Evolutionary conservation across 192 early-diverging fungal genomes (phyloP).

Genomic region (Coemansia sp.): DNA sequence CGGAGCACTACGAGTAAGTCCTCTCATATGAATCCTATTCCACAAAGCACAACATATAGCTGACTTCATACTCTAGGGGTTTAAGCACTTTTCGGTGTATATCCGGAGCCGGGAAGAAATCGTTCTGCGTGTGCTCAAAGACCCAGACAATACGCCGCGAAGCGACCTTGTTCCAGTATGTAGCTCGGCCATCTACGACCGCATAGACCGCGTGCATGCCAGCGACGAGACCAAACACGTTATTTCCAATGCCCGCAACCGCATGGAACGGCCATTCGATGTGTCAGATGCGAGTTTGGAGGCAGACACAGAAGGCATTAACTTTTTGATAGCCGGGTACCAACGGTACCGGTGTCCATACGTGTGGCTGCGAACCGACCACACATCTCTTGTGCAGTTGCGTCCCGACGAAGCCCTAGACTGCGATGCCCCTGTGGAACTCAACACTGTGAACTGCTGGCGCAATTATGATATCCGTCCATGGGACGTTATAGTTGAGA

Average conservation of each 20-base stretch:
- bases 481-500: slow-evolving; percentile 70
- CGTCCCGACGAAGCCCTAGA: slow-evolving; percentile 57
- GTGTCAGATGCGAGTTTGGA: slow-evolving; percentile 28
- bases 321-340: slow-evolving; percentile 69
- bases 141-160: slow-evolving; percentile 28
- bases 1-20: slow-evolving; percentile 62
- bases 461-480: slow-evolving; percentile 61
- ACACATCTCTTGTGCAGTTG: slow-evolving; percentile 56
- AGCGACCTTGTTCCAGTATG: slow-evolving; percentile 41
- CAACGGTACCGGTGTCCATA: slow-evolving; percentile 70
- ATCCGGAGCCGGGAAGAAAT: slow-evolving; percentile 71
- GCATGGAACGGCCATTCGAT: slow-evolving; percentile 23
- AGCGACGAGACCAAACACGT: slow-evolving; percentile 29
- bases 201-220: slow-evolving; percentile 25
- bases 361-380: slow-evolving; percentile 69
- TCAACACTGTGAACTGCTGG: slow-evolving; percentile 68
- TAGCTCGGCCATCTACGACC: slow-evolving; percentile 56
- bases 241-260: neutral
- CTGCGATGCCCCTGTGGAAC: slow-evolving; percentile 61
- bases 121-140: slow-evolving; percentile 61
- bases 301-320: slow-evolving; percentile 54
- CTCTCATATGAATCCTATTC: neutral
- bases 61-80: slow-evolving; percentile 53
- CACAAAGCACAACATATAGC: neutral
- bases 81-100: slow-evolving; percentile 64